Evolutionary conservation across 1,284 basidiomycete species (phyloP).

Genomic region (Exsudoporus floridanus): DNA sequence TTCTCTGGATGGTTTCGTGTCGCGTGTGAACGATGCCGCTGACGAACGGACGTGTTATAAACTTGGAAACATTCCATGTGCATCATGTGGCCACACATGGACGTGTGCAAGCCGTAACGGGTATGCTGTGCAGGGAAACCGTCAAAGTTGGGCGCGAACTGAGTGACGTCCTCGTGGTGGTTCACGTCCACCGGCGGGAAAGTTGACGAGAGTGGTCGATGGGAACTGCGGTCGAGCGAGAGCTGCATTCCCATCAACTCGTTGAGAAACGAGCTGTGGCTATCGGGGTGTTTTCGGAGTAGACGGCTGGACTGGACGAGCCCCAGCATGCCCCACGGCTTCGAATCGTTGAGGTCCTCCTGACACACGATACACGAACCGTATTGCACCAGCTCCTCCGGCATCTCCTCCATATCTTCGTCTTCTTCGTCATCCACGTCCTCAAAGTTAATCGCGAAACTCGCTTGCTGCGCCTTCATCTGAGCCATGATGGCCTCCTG

Average conservation of each 20-base stretch:
- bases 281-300: conserved; percentile 77
- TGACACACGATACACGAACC: conserved; percentile 98
- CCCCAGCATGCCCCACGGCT: conserved; percentile 87
- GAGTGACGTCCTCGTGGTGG: conserved; percentile 47
- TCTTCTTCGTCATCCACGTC: conserved; percentile 56
- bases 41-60: conserved; percentile 85
- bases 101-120: conserved; percentile 84
- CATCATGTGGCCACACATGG: conserved; percentile 97
- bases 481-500: conserved; percentile 90
- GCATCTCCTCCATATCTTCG: conserved; percentile 52
- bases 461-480: conserved; percentile 89
- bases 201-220: conserved; percentile 22
- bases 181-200: conserved; percentile 60
- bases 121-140: conserved; percentile 74
- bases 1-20: conserved; percentile 95
- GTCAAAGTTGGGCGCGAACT: conserved; percentile 58
- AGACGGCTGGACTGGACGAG: conserved; percentile 88
- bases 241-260: conserved; percentile 68
- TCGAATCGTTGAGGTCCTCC: conserved; percentile 77
- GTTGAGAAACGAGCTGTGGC: conserved; percentile 67
- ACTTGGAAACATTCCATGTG: conserved; percentile 93
- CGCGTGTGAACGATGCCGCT: conserved; percentile 86
- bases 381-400: conserved; percentile 57
- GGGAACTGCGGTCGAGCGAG: conserved; percentile 62
- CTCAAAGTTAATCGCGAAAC: conserved; percentile 77